Evolutionary conservation across 352 stramenopile genomes (phyloP), one percentile per base, ranked within the genome.

Genomic region (Pythium volutum): DNA sequence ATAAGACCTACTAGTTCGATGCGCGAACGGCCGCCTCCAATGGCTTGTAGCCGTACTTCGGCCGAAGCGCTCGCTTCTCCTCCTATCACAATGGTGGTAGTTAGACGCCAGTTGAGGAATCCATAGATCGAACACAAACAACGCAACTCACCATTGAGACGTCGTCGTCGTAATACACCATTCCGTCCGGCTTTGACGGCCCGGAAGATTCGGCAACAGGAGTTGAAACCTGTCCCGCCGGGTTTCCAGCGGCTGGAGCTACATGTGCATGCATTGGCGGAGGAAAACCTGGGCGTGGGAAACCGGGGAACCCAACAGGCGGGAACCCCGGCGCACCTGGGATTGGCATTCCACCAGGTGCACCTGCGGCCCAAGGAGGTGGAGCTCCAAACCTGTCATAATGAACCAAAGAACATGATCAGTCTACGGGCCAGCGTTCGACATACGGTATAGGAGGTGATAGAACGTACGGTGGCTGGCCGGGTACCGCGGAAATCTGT

Each of bases 41-140:
- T 15, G 87, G 81, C 14, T 75, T 80, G 71, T 90, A 90, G 1
- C 69, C 78, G 59, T 92, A 94, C 48, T 91, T 88, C 46, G 82
- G 82, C 62, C 84, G 76, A 27, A 90, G 62, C 23, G 84, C 84
- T 23, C 84, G 81, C 61, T 89, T 92, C 46, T 94, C 84, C 62
- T 94, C 84, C 84, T 93, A 48, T 16, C 42, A 48, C 7, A 25
- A 27, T 27, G 20, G 8, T 14, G n/a, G 27, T 48, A 11, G 22
- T 48, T 7, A 23, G 56, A 31, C 15, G 36, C 31, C 34, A 18
- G 4, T 39, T 31, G 26, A 36, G 5, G 18, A 43, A 43, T 22
- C 16, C 34, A 39, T 31, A 14, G 33, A 48, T 48, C 2, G 29
- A 12, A 7, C 2, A 18, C 22, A n/a, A 0, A 48, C 9, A 12